A percentile compares a stretch with the other conserved stretches of the same genome.
Conservation (phyloP, 257 asterid genomes). For the Solanum gandarillasii region DNA sequence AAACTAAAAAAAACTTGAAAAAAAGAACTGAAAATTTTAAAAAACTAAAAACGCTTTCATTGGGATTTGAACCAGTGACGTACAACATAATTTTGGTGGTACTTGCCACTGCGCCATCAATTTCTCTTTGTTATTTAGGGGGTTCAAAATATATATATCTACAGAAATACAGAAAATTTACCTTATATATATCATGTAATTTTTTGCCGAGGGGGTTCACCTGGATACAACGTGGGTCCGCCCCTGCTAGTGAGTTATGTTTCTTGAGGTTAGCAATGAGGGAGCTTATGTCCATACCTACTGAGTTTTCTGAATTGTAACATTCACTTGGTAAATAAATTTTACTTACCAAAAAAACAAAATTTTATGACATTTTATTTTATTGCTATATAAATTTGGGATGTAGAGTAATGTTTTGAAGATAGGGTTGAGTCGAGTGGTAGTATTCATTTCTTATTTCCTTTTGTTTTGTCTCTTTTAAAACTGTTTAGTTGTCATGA, state of each 20-base stretch:
- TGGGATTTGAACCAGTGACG: no score
- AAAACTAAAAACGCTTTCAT: no score
- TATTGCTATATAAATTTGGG: not conserved
- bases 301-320: not conserved
- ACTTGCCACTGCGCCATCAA: no score
- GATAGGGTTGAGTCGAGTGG: conserved; percentile 41
- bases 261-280: not conserved
- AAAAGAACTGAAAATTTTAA: no score
- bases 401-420: conserved; percentile 2
- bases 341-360: not conserved
- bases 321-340: not conserved
- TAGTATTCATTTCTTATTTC: conserved; percentile 39
- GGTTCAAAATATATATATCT: no score
- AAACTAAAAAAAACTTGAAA: no score
- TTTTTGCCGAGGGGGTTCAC: no score
- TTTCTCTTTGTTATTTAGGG: no score
- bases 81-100: no score
- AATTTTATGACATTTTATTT: not conserved
- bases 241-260: not conserved
- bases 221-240: no score
- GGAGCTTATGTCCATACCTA: not conserved
- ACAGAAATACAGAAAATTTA: no score
- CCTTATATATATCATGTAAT: no score
- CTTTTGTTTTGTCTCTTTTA: conserved; percentile 42
- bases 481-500: conserved; percentile 30